phyloP scores from a whole-genome alignment of 768 basidiomycete genomes.

The Leccinellum luteum region DNA sequence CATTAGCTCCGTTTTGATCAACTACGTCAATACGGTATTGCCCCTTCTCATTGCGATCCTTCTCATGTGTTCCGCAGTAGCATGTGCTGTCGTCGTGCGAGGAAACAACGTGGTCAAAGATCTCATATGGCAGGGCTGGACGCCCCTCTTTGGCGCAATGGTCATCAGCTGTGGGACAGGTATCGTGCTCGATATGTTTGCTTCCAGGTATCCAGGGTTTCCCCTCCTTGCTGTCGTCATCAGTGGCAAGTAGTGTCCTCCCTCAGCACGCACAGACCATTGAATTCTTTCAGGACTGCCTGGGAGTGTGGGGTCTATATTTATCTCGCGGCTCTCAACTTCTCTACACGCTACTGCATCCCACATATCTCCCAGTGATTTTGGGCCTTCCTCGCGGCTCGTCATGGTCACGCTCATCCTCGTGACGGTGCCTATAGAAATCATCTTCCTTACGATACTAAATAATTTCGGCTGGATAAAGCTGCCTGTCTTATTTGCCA shows the following conservation, averaged over 20 bases:
- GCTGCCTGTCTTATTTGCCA: conserved; percentile 65
- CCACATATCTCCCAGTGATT: conserved; percentile 2
- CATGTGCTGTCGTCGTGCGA: conserved; percentile 55
- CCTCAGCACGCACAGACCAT: background rate
- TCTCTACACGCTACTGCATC: conserved; percentile 58
- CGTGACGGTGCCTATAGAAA: conserved; percentile 78
- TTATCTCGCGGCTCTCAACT: conserved; percentile 89
- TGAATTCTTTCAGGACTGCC: conserved; percentile 57
- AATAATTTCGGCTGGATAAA: conserved; percentile 74
- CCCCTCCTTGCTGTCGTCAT: conserved; percentile 86
- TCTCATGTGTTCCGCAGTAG: conserved; percentile 45
- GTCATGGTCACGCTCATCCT: conserved; percentile 68
- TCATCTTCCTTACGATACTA: conserved; percentile 69
- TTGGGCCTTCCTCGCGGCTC: conserved; percentile 42
- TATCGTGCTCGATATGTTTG: conserved; percentile 87
- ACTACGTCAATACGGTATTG: conserved; percentile 59
- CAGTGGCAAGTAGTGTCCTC: conserved; percentile 52
- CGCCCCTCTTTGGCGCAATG: conserved; percentile 89
- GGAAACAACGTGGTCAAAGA: conserved; percentile 68
- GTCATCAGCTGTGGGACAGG: conserved; percentile 84
- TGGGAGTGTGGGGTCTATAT: conserved; percentile 87
- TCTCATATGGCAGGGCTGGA: conserved; percentile 84
- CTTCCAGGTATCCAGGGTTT: conserved; percentile 83
- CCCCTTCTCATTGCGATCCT: conserved; percentile 56
- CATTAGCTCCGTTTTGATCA: conserved; percentile 70